phyloP scores from a whole-genome alignment of 441 rosid genomes.

The California macrophylla region DNA sequence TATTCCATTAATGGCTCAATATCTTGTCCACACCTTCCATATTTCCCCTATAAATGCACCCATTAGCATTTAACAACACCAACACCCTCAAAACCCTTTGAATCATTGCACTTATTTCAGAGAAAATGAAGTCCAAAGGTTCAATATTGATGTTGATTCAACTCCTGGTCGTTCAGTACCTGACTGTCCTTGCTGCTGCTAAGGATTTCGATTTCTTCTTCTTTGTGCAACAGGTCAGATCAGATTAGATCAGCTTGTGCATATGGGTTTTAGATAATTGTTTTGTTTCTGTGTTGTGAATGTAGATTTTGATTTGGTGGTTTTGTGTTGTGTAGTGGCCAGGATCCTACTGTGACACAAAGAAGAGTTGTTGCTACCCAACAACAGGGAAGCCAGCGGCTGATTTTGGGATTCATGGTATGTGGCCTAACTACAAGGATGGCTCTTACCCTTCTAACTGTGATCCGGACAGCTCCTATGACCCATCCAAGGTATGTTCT shows the following conservation, averaged over 20 bases:
- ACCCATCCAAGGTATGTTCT: constrained; percentile 42
- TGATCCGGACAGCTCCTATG: constrained; percentile 41
- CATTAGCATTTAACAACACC: background rate
- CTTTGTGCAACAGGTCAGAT: constrained; percentile 45
- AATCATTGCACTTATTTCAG: background rate
- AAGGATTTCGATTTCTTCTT: constrained; percentile 70
- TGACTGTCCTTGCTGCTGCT: constrained; percentile 30
- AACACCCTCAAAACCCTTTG: background rate
- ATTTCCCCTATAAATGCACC: background rate
- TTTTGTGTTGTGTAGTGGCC: constrained; percentile 61
- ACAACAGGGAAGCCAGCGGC: constrained; percentile 69
- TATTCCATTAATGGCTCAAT: too few species aligned
- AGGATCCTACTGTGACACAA: constrained; percentile 75
- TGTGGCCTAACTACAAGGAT: constrained; percentile 77
- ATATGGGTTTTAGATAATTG: background rate
- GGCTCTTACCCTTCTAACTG: constrained; percentile 72
- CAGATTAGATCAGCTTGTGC: too few species aligned
- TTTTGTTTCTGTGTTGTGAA: background rate
- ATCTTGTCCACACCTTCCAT: background rate
- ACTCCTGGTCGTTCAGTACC: constrained; percentile 32
- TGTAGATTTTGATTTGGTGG: background rate
- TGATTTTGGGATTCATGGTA: constrained; percentile 82
- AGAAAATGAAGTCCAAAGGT: constrained; percentile 18
- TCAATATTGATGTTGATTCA: constrained; percentile 17
- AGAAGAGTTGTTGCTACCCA: constrained; percentile 69